Evolutionary conservation across 1,139 yeast genomes (phyloP), one percentile per base, ranked within the genome.

Genomic region (Candida dubliniensis): DNA sequence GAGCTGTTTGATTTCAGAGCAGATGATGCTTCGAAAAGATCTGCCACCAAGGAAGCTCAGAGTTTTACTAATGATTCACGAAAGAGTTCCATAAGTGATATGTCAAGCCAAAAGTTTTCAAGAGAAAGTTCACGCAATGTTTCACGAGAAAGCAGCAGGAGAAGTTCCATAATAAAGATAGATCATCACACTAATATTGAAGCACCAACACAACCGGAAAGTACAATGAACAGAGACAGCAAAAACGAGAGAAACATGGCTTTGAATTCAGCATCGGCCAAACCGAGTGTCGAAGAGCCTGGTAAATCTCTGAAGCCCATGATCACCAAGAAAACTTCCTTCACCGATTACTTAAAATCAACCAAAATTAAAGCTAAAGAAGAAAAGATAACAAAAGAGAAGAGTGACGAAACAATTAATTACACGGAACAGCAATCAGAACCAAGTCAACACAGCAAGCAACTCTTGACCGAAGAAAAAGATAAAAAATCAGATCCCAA

Each of bases 281-380:
- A 18, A 18, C 23, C 23, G 23, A 18, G 23, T 18, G 23, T 18
- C 23, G 23, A 18, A 18, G 23, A 18, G 5, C 5, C 5, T 18
- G 5, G 23, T 18, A 18, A 18, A 18, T 18, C 23, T 18, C 5
- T 18, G 23, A 18, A 18, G 1, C 12, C 24, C 12, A 1, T 15
- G 4, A 13, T 14, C 8, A 44, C 34, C 23, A 45, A 44, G 34
- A 55, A 50, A 38, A 51, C 55, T 3, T 53, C 59, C 8, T 54
- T 56, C 42, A 44, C 53, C 9, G 57, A 51, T 32, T 51, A 55
- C 40, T 39, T 50, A 37, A 54, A 50, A 30, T 39, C 46, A 38
- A 36, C 55, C 8, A 45, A 47, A 40, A 48, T 47, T 15, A 44
- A 36, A 35, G 36, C 36, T 23, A 29, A 43, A 18, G 42, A 38